phyloP scores from a whole-genome alignment of 768 basidiomycete genomes.

The Rhizopogon vesiculosus region DNA sequence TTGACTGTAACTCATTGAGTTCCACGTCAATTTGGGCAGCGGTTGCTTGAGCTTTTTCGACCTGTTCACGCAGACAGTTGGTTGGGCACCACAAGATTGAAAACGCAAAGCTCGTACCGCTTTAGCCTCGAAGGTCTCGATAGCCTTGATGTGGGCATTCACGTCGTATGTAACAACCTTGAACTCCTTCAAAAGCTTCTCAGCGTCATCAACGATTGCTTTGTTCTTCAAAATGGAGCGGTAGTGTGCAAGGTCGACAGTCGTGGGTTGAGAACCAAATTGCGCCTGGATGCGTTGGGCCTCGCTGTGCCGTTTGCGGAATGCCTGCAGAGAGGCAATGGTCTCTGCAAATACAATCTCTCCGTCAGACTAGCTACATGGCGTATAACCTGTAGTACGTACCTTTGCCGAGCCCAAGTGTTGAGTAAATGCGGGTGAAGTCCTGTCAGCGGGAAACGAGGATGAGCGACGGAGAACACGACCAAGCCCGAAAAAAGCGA shows the following conservation, averaged over 20 bases:
- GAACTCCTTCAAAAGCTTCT: conserved; percentile 84
- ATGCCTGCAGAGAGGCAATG: conserved; percentile 82
- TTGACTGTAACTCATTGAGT: conserved; percentile 85
- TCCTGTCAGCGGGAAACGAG: conserved; percentile 44
- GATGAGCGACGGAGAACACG: conserved; percentile 1
- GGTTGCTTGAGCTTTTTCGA: conserved; percentile 86
- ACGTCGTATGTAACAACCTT: conserved; percentile 96
- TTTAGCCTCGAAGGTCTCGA: conserved; percentile 94
- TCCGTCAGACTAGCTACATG: not conserved
- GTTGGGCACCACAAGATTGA: conserved; percentile 2
- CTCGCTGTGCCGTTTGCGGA: conserved; percentile 93
- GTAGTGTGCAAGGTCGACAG: conserved; percentile 90
- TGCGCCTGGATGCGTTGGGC: conserved; percentile 71
- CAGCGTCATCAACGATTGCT: conserved; percentile 86
- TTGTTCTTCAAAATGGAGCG: conserved; percentile 90
- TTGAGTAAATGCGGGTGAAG: conserved; percentile 78
- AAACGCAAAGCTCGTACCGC: conserved; percentile 57
- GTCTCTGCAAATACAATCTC: conserved; percentile 55
- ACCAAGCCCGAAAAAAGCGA: conserved; percentile 1
- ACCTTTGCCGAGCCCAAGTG: conserved; percentile 86
- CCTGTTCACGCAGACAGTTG: conserved; percentile 37
- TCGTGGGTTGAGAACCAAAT: conserved; percentile 66
- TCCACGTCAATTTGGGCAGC: conserved; percentile 87
- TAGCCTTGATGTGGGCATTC: conserved; percentile 83
- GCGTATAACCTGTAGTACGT: conserved; percentile 12